Percentiles rank a stretch among this genome's conserved stretches.
Evolutionary conservation across 495 filamentous ascomycete genomes (phyloP).

Genomic region (Schizothecium vesticola): DNA sequence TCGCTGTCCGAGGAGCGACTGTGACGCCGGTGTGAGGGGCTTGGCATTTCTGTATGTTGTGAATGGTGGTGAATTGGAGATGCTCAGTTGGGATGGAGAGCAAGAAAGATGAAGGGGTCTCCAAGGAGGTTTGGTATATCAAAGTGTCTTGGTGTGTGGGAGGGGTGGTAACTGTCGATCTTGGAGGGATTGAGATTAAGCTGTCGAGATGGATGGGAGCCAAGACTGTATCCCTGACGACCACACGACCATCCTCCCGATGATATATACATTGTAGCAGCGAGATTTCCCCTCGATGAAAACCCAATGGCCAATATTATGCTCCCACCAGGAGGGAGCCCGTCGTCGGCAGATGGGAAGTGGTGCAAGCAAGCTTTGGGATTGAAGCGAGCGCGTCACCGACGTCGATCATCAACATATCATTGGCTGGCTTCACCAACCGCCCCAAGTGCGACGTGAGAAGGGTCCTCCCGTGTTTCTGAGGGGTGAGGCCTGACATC

Average conservation of each 20-base stretch:
- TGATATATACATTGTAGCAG: neutral
- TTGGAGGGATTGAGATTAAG: neutral
- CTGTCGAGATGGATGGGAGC: neutral
- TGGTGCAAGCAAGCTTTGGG: slow-evolving; percentile 11
- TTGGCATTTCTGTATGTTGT: neutral
- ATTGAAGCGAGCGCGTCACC: slow-evolving; percentile 4
- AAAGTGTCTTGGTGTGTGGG: neutral
- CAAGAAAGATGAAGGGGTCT: neutral
- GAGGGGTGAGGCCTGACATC: slow-evolving; percentile 5
- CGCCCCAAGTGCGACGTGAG: neutral
- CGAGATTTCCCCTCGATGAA: neutral
- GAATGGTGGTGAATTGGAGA: neutral
- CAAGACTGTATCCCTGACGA: neutral
- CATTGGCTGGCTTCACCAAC: slow-evolving; percentile 2
- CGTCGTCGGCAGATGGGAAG: neutral
- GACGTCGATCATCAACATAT: slow-evolving; percentile 1
- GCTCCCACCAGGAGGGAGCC: neutral
- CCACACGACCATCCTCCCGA: neutral
- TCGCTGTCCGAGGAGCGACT: neutral
- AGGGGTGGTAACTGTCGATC: neutral
- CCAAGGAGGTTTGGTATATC: neutral
- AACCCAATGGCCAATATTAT: too few relatives aligned
- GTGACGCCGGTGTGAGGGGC: neutral
- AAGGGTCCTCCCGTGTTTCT: slow-evolving; percentile 6
- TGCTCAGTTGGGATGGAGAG: neutral